A percentile compares a stretch with the other conserved stretches of the same genome.
phyloP scores from a whole-genome alignment of 352 stramenopile genomes.

The Thraustochytrium striatum region DNA sequence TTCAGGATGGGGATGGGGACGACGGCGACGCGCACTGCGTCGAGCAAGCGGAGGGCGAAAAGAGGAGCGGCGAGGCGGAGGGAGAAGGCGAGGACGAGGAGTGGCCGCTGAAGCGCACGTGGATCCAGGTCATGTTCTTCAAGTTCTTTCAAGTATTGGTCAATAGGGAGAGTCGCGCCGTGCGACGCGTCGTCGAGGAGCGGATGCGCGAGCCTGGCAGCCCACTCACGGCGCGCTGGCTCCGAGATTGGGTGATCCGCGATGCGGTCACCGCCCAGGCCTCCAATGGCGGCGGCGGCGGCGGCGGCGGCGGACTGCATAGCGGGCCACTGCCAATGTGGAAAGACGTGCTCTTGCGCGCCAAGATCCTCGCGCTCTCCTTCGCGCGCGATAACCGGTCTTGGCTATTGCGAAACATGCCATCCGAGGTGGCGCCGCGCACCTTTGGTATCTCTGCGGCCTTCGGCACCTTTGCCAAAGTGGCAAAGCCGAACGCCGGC shows the following conservation, averaged over 20 bases:
- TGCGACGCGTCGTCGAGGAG: constrained; percentile 17
- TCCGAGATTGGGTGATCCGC: neutral
- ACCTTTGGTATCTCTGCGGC: neutral
- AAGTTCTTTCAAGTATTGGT: neutral
- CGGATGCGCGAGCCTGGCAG: neutral
- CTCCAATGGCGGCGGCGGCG: neutral
- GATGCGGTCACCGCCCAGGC: neutral
- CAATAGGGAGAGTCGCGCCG: neutral
- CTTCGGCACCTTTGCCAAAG: neutral
- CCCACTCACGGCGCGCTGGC: neutral
- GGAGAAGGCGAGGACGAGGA: neutral
- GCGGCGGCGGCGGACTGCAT: neutral
- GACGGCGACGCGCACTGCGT: neutral
- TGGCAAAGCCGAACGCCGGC: neutral
- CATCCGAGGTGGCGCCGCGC: neutral
- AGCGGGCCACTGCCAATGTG: neutral
- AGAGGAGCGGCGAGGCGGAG: neutral
- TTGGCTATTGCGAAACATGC: neutral
- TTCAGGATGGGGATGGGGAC: neutral
- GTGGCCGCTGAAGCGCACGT: constrained; percentile 13
- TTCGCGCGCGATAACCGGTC: neutral
- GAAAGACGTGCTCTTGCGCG: neutral
- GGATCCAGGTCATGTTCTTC: constrained; percentile 7
- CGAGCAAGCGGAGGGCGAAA: neutral
- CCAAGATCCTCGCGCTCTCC: neutral